Evolutionary conservation across 371 early-diverging fungal genomes (phyloP).

Genomic region (Syncephalastrum contaminatum): DNA sequence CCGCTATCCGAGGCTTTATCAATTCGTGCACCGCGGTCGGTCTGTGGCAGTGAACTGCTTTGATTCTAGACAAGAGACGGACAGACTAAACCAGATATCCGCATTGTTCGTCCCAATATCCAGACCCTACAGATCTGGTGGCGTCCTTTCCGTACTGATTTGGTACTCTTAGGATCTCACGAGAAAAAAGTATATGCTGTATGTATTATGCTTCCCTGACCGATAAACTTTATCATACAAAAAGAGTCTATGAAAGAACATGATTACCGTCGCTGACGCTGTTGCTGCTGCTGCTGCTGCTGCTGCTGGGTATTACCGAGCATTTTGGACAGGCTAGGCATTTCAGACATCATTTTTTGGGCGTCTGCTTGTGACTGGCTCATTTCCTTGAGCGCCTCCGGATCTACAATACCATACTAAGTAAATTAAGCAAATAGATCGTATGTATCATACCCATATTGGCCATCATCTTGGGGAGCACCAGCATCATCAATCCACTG

Average conservation of each 20-base stretch:
- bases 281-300: constrained; percentile 13
- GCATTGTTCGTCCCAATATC: too few relatives aligned
- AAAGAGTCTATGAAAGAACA: not conserved
- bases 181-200: too few relatives aligned
- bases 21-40: too few relatives aligned
- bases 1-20: not conserved
- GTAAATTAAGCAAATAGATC: too few relatives aligned
- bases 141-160: not conserved
- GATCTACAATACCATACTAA: constrained; percentile 21
- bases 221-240: too few relatives aligned
- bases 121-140: too few relatives aligned
- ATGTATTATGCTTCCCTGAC: too few relatives aligned
- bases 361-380: constrained; percentile 37
- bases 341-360: constrained; percentile 37
- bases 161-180: too few relatives aligned
- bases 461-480: constrained; percentile 50
- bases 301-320: constrained; percentile 18
- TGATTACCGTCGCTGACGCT: constrained; percentile 9
- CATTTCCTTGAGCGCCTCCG: constrained; percentile 38
- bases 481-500: constrained; percentile 44
- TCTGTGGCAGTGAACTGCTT: too few relatives aligned
- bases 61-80: too few relatives aligned
- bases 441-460: constrained; percentile 33
- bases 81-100: too few relatives aligned
- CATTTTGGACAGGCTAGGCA: constrained; percentile 43